Base-by-base conservation (phyloP, 192 early-diverging fungal species). In the Mortierella claussenii region DNA sequence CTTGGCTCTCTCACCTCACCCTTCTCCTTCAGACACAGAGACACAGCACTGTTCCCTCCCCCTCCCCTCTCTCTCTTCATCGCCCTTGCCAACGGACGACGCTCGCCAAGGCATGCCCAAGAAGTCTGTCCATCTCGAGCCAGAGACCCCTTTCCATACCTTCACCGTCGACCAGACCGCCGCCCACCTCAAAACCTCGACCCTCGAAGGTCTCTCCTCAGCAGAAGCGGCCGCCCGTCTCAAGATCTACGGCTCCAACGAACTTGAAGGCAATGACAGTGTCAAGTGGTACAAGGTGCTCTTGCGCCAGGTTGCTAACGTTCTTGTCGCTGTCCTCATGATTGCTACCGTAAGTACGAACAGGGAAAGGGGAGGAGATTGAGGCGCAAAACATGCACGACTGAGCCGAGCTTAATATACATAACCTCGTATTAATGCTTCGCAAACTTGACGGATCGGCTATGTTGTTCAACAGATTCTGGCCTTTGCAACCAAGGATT, bases 401-500 rank as follows among this genome's bases (percentile, higher is more conserved):
- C n/a, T n/a, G n/a, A n/a, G n/a, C n/a, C n/a, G n/a, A n/a, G n/a
- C n/a, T n/a, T n/a, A n/a, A n/a, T n/a, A n/a, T n/a, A n/a, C n/a
- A n/a, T n/a, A n/a, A n/a, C n/a, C n/a, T n/a, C n/a, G n/a, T n/a
- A n/a, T n/a, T n/a, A n/a, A n/a, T n/a, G n/a, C n/a, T n/a, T n/a
- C n/a, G n/a, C n/a, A n/a, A n/a, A n/a, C n/a, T n/a, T n/a, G n/a
- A n/a, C n/a, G n/a, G n/a, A n/a, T n/a, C n/a, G n/a, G n/a, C n/a
- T n/a, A n/a, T n/a, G n/a, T n/a, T n/a, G n/a, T n/a, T n/a, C 15
- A 4, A 46, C 36, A 71, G 69, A 81, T 83, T 18, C 79, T 90
- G 21, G 87, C 89, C 1, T 89, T 90, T 81, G 89, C 84, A 2
- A 87, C 84, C 46, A 84, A 84, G 42, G 90, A 92, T 73, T 92